Conservation (phyloP, 1,284 basidiomycete genomes). For the Sporisorium graminicola region DNA sequence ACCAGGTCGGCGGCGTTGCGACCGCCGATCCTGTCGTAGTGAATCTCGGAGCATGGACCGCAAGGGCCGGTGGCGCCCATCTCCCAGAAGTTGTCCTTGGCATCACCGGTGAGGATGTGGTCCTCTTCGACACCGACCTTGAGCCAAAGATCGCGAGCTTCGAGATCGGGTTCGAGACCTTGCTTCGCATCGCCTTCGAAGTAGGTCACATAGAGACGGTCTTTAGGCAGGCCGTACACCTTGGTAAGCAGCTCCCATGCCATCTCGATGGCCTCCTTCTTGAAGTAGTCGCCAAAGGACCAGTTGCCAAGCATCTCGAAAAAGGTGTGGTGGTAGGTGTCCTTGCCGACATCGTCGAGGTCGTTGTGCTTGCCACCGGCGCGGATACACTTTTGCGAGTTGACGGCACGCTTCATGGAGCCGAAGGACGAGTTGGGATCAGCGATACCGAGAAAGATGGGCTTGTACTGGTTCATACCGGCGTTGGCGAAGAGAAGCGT, state of each 20-base stretch:
- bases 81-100: conserved; percentile 99
- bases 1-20: conserved; percentile 91
- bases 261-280: conserved; percentile 92
- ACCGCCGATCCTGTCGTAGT: conserved; percentile 94
- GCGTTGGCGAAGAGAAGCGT: conserved; percentile 98
- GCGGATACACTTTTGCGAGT: conserved; percentile 96
- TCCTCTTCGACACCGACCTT: conserved; percentile 86
- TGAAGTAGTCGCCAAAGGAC: conserved; percentile 99
- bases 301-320: conserved; percentile 99
- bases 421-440: conserved; percentile 90
- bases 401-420: conserved; percentile 91
- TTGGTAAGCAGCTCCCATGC: conserved; percentile 94
- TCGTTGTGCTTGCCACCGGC: conserved; percentile 99
- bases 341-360: conserved; percentile 97
- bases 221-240: conserved; percentile 87
- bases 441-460: conserved; percentile 94
- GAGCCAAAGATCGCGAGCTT: conserved; percentile 86
- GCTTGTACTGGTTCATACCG: conserved; percentile 79
- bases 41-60: conserved; percentile 97
- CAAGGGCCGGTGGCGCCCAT: conserved; percentile 99
- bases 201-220: conserved; percentile 95
- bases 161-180: conserved; percentile 88
- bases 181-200: conserved; percentile 91
- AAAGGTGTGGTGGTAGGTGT: conserved; percentile 94
- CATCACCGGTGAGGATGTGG: conserved; percentile 92